Evolutionary conservation across 2,329 filamentous ascomycete genomes (phyloP).

Genomic region (Curvularia verruculosa): DNA sequence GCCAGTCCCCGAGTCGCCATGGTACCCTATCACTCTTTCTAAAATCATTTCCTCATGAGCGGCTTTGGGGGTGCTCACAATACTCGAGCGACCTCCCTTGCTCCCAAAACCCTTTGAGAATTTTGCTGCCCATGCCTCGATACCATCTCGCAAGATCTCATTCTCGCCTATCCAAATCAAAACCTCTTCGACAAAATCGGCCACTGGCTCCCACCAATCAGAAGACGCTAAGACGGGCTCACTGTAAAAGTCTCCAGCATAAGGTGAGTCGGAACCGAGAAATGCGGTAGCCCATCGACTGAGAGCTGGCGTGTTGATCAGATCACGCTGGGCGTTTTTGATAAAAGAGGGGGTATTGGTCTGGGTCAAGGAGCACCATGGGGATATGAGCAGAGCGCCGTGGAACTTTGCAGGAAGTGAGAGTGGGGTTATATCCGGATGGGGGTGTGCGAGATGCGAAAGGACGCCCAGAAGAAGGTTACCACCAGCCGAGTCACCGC

Average conservation of each 20-base stretch:
- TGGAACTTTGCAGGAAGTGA: constrained; percentile 53
- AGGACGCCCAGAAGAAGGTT: constrained; percentile 56
- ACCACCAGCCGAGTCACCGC: constrained; percentile 62
- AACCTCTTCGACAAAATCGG: constrained; percentile 54
- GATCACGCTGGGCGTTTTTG: constrained; percentile 59
- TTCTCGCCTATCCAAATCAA: constrained; percentile 61
- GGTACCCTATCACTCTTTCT: constrained; percentile 49
- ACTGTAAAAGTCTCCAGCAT: constrained; percentile 60
- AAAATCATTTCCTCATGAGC: constrained; percentile 53
- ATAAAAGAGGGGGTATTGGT: constrained; percentile 51
- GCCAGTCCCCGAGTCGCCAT: constrained; percentile 43
- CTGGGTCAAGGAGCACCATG: constrained; percentile 62
- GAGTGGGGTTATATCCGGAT: constrained; percentile 57
- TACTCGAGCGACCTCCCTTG: constrained; percentile 38
- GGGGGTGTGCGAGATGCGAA: constrained; percentile 63
- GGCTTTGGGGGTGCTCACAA: constrained; percentile 47
- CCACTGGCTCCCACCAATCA: constrained; percentile 61
- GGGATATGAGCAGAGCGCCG: constrained; percentile 61
- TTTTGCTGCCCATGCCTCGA: constrained; percentile 57
- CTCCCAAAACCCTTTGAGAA: constrained; percentile 52
- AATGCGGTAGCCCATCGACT: constrained; percentile 58
- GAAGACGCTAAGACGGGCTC: constrained; percentile 57
- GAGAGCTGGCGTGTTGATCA: constrained; percentile 52
- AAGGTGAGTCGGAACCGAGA: constrained; percentile 52
- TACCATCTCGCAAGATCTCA: constrained; percentile 64